Base-by-base conservation (phyloP, 2,329 filamentous ascomycete genomes). In the Fusarium sp. region DNA sequence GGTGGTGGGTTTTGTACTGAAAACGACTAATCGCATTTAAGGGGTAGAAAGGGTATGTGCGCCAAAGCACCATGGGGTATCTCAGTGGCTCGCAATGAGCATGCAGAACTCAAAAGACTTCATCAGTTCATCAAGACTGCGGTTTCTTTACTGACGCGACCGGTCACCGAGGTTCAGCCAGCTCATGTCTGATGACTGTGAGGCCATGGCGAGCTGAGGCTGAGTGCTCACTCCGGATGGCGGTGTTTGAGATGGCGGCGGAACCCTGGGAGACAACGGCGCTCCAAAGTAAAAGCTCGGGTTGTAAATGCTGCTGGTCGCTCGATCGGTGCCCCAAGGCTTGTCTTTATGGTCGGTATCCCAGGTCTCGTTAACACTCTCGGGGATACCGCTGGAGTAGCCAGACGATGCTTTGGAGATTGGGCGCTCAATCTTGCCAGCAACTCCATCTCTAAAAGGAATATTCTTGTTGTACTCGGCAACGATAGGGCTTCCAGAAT, bases 131-230 rank as follows among this genome's bases (percentile, higher is more conserved):
- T 67, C 39, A 62, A 61, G 56, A 58, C 43, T 63, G 50, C 40
- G 54, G 47, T 50, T 54, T 53, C 50, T 63, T 66, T 62, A 76
- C 50, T 70, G 61, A 61, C 72, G 75, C 40, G 73, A 66, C 36
- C 76, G 74, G 36, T 85, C 85, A 45, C 88, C 89, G 18, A 94
- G 82, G 74, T 94, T 93, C 66, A 94, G 79, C 91, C 91, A 94
- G 78, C 90, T 92, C 90, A 94, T 92, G 76, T 94, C 91, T 49
- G 84, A 85, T 14, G 85, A 83, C 9, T 80, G 81, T 25, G 82
- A 76, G 46, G 85, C 81, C 77, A 80, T 83, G 21, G 80, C 77
- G 29, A 87, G 79, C 70, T 85, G 85, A 18, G 84, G 83, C 67
- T 85, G 83, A 50, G 77, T 78, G 74, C 81, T 85, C 58, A 83